Conservation (phyloP, 352 stramenopile genomes). For the Hyphochytrium catenoides region DNA sequence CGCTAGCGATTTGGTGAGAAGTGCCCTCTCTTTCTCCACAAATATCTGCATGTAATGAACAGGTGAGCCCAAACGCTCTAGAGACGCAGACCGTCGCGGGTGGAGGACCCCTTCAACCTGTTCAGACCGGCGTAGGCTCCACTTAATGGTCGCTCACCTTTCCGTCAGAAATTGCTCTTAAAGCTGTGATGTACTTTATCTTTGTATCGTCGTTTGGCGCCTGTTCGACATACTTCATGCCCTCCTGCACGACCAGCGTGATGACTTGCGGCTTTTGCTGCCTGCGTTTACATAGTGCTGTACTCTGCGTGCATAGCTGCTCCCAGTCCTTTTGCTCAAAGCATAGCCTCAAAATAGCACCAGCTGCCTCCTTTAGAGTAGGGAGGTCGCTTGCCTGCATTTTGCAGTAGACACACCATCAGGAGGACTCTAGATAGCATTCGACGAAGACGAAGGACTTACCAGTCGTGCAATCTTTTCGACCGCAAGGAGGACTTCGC, state of each 20-base stretch:
- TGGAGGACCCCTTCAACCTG: no score
- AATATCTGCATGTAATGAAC: no score
- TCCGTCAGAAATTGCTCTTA: slow-evolving; percentile 81
- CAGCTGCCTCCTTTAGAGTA: slow-evolving; percentile 53
- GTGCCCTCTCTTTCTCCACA: slow-evolving; percentile 83
- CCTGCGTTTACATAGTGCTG: slow-evolving; percentile 57
- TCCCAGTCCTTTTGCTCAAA: slow-evolving; percentile 60
- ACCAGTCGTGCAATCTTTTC: slow-evolving; percentile 43
- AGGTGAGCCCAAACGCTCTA: no score
- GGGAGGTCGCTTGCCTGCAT: slow-evolving; percentile 52
- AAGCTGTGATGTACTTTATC: slow-evolving; percentile 72
- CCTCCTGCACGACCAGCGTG: slow-evolving; percentile 46
- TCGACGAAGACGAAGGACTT: slow-evolving; percentile 3
- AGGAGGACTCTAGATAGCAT: background rate
- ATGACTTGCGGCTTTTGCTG: slow-evolving; percentile 64
- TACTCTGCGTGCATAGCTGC: slow-evolving; percentile 56
- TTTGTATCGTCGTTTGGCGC: slow-evolving; percentile 56
- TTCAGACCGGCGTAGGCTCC: no score
- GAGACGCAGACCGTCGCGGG: no score
- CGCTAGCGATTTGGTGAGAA: slow-evolving; percentile 71
- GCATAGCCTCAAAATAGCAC: slow-evolving; percentile 41
- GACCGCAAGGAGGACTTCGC: slow-evolving; percentile 51
- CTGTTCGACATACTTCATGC: slow-evolving; percentile 48
- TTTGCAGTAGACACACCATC: no score
- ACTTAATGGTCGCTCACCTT: no score